Conservation (phyloP, 2,329 filamentous ascomycete genomes). For the Blastomyces emzantsi region DNA sequence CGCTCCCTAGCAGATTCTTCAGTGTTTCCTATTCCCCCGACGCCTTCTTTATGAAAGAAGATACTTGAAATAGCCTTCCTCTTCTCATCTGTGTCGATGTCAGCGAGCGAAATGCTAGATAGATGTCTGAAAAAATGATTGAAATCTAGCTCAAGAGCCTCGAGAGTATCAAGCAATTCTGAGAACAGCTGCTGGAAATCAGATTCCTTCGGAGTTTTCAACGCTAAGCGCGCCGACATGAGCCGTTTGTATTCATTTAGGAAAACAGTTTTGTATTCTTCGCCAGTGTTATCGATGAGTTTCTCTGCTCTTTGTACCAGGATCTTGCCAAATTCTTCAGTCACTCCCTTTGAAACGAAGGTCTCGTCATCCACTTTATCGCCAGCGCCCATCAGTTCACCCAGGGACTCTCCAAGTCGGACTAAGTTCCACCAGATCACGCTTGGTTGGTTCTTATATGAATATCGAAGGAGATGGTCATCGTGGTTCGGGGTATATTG, state of each 20-base stretch:
- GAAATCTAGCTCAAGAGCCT: constrained; percentile 79
- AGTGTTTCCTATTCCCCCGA: constrained; percentile 48
- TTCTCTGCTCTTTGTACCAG: constrained; percentile 72
- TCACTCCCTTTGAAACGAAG: constrained; percentile 66
- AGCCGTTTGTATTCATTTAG: constrained; percentile 78
- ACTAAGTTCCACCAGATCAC: constrained; percentile 99
- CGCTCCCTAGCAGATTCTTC: constrained; percentile 57
- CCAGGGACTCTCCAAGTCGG: constrained; percentile 77
- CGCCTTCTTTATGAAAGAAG: constrained; percentile 74
- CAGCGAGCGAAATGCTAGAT: constrained; percentile 51
- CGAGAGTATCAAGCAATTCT: constrained; percentile 71
- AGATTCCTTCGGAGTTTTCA: constrained; percentile 56
- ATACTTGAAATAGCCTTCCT: constrained; percentile 55
- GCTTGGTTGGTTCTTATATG: constrained; percentile 86
- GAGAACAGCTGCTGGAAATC: constrained; percentile 79
- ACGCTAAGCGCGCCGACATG: constrained; percentile 71
- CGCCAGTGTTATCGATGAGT: constrained; percentile 68
- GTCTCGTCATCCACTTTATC: constrained; percentile 58
- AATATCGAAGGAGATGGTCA: constrained; percentile 76
- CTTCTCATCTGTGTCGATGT: constrained; percentile 56
- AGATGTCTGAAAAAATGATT: constrained; percentile 86
- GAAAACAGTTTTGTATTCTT: constrained; percentile 85
- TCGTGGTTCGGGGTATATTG: constrained; percentile 95
- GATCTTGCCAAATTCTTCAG: constrained; percentile 57
- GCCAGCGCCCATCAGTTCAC: constrained; percentile 77